Evolutionary conservation across 140 eudicot genomes (phyloP).

Genomic region (Senecio squalidus): DNA sequence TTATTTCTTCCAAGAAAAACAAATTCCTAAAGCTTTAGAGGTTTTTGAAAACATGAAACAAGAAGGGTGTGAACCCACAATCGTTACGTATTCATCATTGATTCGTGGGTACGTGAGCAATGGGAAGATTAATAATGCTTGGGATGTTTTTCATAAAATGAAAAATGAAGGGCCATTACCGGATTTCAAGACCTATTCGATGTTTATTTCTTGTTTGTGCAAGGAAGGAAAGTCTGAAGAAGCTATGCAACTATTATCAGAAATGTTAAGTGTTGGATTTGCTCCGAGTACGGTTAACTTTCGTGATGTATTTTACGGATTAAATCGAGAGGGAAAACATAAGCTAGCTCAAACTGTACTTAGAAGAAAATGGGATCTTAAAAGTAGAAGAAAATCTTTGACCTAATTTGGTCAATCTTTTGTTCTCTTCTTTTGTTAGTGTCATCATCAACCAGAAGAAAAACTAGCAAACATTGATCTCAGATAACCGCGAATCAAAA

Average conservation of each 20-base stretch:
- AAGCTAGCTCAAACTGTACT: conserved; percentile 51
- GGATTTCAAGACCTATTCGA: conserved; percentile 76
- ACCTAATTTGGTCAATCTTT: conserved; percentile 16
- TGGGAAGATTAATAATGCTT: conserved; percentile 50
- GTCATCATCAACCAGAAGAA: no score
- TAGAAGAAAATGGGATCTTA: conserved; percentile 47
- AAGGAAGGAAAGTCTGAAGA: conserved; percentile 67
- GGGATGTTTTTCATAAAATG: conserved; percentile 47
- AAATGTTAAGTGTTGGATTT: conserved; percentile 62
- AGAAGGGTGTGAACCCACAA: conserved; percentile 58
- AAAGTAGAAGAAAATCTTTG: conserved; percentile 38
- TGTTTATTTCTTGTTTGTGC: conserved; percentile 68
- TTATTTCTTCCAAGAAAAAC: conserved; percentile 52
- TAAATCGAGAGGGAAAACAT: conserved; percentile 87
- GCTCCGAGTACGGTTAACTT: conserved; percentile 82
- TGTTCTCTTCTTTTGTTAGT: no score
- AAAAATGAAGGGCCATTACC: conserved; percentile 73
- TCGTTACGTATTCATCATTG: conserved; percentile 63
- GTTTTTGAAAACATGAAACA: conserved; percentile 50
- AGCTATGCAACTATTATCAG: conserved; percentile 58
- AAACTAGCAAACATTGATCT: no score
- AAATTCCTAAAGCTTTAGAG: conserved; percentile 50
- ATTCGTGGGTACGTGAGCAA: conserved; percentile 61
- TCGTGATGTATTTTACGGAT: conserved; percentile 53
- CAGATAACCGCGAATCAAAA: no score